A percentile compares a stretch with the other conserved stretches of the same genome.
Conservation (phyloP, 1,139 yeast genomes). For the Taiozyma sp. region DNA sequence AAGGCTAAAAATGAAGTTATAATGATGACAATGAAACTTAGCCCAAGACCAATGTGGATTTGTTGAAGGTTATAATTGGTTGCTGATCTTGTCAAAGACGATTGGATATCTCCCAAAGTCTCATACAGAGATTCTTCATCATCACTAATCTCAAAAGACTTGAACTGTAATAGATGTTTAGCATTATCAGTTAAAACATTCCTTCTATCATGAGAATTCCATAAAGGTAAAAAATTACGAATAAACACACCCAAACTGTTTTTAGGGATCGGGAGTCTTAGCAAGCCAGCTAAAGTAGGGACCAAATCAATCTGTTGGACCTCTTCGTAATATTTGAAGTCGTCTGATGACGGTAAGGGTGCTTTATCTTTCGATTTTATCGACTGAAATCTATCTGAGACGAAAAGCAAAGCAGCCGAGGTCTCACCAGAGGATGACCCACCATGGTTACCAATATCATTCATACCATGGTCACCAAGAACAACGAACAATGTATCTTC, state of each 20-base stretch:
- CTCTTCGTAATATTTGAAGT: constrained; percentile 46
- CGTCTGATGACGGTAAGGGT: constrained; percentile 41
- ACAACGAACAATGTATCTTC: constrained; percentile 67
- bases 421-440: constrained; percentile 94
- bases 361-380: constrained; percentile 14
- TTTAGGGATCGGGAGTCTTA: constrained; percentile 80
- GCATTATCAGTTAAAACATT: constrained; percentile 52
- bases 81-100: constrained; percentile 55
- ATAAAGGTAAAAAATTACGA: constrained; percentile 49
- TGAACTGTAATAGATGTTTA: constrained; percentile 45
- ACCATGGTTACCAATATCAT: constrained; percentile 85
- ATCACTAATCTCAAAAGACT: constrained; percentile 9
- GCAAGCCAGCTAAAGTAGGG: constrained; percentile 71
- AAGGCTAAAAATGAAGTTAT: constrained; percentile 20
- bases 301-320: constrained; percentile 85
- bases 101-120: constrained; percentile 49
- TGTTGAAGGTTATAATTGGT: constrained; percentile 63
- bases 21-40: constrained; percentile 31
- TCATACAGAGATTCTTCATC: constrained; percentile 22
- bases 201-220: constrained; percentile 38
- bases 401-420: constrained; percentile 70
- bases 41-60: constrained; percentile 43
- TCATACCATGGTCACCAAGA: constrained; percentile 97
- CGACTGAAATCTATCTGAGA: constrained; percentile 52
- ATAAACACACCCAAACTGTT: constrained; percentile 79